A percentile compares a stretch with the other conserved stretches of the same genome.
Conservation (phyloP, 2,329 filamentous ascomycete species). For the Rhynchosporium graminicola region DNA sequence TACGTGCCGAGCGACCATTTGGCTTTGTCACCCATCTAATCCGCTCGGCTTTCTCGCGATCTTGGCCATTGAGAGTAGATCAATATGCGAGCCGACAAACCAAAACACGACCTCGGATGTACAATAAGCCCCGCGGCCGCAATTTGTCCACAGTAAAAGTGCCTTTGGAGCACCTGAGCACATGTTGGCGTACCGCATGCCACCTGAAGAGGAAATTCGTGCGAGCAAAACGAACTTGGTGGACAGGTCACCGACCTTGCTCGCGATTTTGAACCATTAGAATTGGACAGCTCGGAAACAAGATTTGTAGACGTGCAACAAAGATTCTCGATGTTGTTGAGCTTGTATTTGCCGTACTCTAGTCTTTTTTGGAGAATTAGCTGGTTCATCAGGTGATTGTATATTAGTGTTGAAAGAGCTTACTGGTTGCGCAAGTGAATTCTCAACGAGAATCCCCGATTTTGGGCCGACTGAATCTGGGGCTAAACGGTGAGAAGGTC, state of each 20-base stretch:
- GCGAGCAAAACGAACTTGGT: conserved; percentile 3
- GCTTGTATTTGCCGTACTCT: neutral
- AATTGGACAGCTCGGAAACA: conserved; percentile 14
- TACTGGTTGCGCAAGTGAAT: neutral
- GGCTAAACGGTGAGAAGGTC: conserved; percentile 2
- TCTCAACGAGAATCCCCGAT: neutral
- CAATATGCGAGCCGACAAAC: conserved; percentile 13
- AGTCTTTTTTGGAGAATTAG: neutral
- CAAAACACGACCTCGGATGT: neutral
- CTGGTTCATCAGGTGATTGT: neutral
- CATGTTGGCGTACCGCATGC: conserved; percentile 2
- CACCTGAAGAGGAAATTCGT: conserved; percentile 3
- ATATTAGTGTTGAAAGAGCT: neutral
- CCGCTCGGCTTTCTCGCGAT: conserved; percentile 2
- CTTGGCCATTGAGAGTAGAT: neutral
- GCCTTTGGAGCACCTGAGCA: neutral
- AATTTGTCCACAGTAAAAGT: neutral
- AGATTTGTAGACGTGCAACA: conserved; percentile 18
- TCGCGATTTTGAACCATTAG: conserved; percentile 10
- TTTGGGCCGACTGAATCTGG: neutral
- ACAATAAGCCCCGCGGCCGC: conserved; percentile 7
- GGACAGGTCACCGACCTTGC: neutral
- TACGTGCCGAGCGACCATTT: neutral
- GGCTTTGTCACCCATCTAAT: neutral
- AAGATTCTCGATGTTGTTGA: neutral